A percentile compares a stretch with the other conserved stretches of the same genome.
Evolutionary conservation across 108 stramenopile genomes (phyloP).

Genomic region (Aurantiochytrium sp.): DNA sequence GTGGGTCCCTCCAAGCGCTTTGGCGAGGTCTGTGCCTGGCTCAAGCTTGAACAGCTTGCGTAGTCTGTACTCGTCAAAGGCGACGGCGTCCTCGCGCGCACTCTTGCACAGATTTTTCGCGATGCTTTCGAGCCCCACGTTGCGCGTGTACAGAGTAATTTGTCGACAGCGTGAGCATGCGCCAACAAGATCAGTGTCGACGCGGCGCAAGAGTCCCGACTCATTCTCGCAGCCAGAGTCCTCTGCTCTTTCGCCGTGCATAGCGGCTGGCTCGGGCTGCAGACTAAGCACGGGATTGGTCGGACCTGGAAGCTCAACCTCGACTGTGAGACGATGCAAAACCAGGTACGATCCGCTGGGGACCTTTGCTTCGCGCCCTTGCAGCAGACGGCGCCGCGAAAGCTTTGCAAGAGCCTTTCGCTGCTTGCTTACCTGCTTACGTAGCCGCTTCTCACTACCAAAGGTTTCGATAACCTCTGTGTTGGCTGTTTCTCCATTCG

Average conservation of each 20-base stretch:
- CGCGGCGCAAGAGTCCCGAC: not conserved
- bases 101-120: not conserved
- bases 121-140: not conserved
- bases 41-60: not conserved
- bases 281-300: not conserved
- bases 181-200: not conserved
- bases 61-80: not conserved
- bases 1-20: not conserved
- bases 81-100: not conserved
- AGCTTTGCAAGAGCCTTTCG: not conserved
- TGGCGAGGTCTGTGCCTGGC: not conserved
- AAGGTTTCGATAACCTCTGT: not conserved
- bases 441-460: not conserved
- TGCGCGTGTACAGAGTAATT: not conserved
- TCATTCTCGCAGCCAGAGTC: not conserved
- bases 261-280: not conserved
- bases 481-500: not conserved
- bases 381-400: not conserved
- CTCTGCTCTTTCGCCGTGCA: not conserved
- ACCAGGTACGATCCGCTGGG: not conserved
- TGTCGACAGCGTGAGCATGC: not conserved
- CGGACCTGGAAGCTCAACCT: not conserved
- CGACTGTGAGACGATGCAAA: not conserved
- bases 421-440: not conserved
- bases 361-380: not conserved